Evolutionary conservation across 2,329 filamentous ascomycete genomes (phyloP).

Genomic region (Aureobasidium sp.): DNA sequence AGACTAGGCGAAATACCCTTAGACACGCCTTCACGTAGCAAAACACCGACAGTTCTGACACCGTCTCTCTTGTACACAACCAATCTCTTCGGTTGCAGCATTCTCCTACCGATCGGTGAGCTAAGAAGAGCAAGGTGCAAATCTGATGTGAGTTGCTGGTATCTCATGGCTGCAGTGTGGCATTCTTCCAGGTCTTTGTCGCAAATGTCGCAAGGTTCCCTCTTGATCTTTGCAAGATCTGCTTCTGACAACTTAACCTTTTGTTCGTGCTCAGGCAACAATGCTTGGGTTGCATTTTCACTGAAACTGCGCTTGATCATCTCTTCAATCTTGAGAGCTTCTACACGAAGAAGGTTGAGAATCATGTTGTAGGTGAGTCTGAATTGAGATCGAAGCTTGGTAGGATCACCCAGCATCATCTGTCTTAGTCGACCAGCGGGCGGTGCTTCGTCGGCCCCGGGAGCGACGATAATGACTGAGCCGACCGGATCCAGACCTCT

Average conservation of each 20-base stretch:
- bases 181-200: conserved; percentile 72
- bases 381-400: conserved; percentile 93
- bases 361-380: conserved; percentile 99
- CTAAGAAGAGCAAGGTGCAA: conserved; percentile 68
- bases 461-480: conserved; percentile 82
- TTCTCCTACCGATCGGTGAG: conserved; percentile 75
- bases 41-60: conserved; percentile 71
- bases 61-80: conserved; percentile 78
- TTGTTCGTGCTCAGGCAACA: conserved; percentile 92
- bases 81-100: conserved; percentile 69
- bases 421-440: conserved; percentile 74
- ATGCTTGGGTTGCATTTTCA: conserved; percentile 90
- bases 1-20: conserved; percentile 61
- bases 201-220: conserved; percentile 75
- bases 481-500: conserved; percentile 89
- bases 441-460: conserved; percentile 79
- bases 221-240: conserved; percentile 81
- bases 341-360: conserved; percentile 85
- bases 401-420: conserved; percentile 95
- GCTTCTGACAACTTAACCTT: conserved; percentile 87
- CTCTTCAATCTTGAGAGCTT: conserved; percentile 96
- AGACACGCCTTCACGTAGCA: conserved; percentile 68
- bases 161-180: conserved; percentile 75
- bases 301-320: conserved; percentile 99
- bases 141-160: conserved; percentile 69